Conservation (phyloP, 148 eudicot genomes). For the Vaccinium myrtillus region DNA sequence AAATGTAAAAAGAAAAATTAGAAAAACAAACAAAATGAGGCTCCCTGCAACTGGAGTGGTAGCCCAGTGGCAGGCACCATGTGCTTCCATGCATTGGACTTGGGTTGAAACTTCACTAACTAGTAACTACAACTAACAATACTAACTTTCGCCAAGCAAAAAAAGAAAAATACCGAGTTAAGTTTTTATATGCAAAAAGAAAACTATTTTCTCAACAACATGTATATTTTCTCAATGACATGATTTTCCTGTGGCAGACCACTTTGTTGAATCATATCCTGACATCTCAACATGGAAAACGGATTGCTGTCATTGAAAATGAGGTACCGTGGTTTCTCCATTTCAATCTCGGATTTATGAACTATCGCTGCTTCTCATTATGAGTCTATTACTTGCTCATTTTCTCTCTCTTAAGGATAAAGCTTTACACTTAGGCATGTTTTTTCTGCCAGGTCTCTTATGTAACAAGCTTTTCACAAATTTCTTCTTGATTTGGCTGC, state of each 20-base stretch:
- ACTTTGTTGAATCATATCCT: conserved; percentile 84
- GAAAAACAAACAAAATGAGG: no score
- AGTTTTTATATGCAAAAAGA: no score
- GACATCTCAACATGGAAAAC: conserved; percentile 86
- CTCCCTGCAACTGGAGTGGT: no score
- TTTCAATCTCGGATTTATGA: background rate
- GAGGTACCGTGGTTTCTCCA: conserved; percentile 46
- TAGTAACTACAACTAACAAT: no score
- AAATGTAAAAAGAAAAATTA: no score
- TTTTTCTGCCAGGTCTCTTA: background rate
- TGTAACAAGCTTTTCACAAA: background rate
- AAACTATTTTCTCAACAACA: background rate
- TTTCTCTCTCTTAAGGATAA: background rate
- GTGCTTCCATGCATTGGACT: no score
- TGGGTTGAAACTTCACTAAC: no score
- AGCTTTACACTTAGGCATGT: background rate
- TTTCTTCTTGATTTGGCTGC: background rate
- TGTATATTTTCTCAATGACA: background rate
- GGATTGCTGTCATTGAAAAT: conserved; percentile 91
- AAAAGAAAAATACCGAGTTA: no score
- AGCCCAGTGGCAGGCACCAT: no score
- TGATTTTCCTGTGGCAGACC: conserved; percentile 49
- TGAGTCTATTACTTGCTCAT: background rate
- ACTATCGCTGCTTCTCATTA: background rate
- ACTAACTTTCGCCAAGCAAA: no score